Conservation (phyloP, 108 stramenopile species). For the Skeletonema menzelii region DNA sequence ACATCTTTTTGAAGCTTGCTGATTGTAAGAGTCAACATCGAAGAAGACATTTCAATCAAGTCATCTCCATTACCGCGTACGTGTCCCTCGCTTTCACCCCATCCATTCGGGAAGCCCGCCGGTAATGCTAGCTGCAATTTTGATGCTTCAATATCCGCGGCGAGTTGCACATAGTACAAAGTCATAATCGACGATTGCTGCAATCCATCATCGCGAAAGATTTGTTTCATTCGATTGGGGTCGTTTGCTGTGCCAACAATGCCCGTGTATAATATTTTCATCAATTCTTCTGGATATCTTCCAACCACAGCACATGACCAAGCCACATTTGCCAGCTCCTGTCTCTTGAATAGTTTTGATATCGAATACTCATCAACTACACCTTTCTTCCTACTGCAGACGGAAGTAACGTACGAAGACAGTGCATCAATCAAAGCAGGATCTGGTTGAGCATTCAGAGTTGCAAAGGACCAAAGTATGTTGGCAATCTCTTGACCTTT, state of each 20-base stretch:
- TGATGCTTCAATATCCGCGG: conserved; percentile 56
- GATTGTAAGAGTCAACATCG: conserved; percentile 52
- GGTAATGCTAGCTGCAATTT: conserved; percentile 55
- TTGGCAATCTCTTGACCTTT: conserved; percentile 81
- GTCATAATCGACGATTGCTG: conserved; percentile 46
- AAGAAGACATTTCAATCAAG: conserved; percentile 39
- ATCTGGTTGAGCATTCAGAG: conserved; percentile 53
- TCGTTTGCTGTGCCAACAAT: conserved; percentile 60
- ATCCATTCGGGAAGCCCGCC: conserved; percentile 65
- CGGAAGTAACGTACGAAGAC: conserved; percentile 42
- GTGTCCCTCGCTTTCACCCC: conserved; percentile 40
- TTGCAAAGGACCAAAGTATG: conserved; percentile 78
- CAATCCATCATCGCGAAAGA: conserved; percentile 38
- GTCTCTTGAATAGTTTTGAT: conserved; percentile 60
- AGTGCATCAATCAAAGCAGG: conserved; percentile 46
- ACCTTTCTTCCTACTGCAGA: conserved; percentile 34
- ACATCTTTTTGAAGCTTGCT: conserved; percentile 69
- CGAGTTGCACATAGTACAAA: conserved; percentile 59
- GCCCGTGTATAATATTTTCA: conserved; percentile 60
- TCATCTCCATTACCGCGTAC: conserved; percentile 16
- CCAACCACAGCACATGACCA: conserved; percentile 57
- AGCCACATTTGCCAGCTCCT: conserved; percentile 77
- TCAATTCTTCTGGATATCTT: conserved; percentile 56
- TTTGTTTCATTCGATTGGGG: conserved; percentile 34
- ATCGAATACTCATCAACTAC: conserved; percentile 42